Base-by-base conservation (phyloP, 371 early-diverging fungal genomes). In the Mucor lusitanicus region DNA sequence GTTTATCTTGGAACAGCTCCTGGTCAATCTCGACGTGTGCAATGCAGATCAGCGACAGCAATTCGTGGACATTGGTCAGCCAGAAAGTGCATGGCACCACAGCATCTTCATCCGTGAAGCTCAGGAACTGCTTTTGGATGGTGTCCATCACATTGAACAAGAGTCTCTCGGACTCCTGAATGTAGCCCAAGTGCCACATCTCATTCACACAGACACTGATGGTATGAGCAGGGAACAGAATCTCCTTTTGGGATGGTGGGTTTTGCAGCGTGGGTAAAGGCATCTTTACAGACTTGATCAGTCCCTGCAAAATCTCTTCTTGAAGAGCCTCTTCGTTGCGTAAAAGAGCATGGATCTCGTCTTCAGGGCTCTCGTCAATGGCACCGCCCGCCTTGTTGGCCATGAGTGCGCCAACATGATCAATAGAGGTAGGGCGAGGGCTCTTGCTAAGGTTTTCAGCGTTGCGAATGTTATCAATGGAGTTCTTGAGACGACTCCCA, bases 1-100 rank as follows among this genome's bases (percentile, higher is more conserved):
- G 72, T 6, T 69, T 70, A 32, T 69, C 63, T 48, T 70, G 70
- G 50, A 67, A 74, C n/a, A 78, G 37, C 15, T 77, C 78, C 40
- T 71, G 71, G 15, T 81, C 72, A 30, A 81, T 69, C 21, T 77
- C 78, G 30, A 66, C 71, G 56, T 86, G 82, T 3, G 79, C 65
- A 21, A 68, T 61, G 53, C 73, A 76, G 15, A 84, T 72, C 35
- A 87, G 71, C 11, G 93, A 93, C 59, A 96, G 74, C 33, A 98
- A 84, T 79, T 97, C 98, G 69, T 92, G 95, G 33, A 94, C 92
- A 77, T 98, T 98, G 48, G 95, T 92, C 39, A 97, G 83, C 99
- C 99, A 98, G 79, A 95, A 96, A 33, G 87, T 80, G 59, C 87
- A 84, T 48, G 92, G 86, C 59, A 86, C 73, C 32, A 90, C 81